phyloP scores from a whole-genome alignment of 192 early-diverging fungal species.

The Rhizophagus prolifer region DNA sequence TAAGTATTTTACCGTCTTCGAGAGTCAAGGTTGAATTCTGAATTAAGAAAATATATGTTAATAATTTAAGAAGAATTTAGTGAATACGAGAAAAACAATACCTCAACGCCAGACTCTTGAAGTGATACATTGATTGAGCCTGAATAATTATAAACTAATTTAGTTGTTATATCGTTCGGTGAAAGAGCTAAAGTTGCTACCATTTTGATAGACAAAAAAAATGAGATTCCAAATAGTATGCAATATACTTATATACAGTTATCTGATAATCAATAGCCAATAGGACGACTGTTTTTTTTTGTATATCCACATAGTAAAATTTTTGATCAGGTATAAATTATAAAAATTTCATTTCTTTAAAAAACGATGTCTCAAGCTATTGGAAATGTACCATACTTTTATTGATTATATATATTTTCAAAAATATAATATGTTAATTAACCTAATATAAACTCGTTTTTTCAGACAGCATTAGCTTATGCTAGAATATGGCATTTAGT shows the following conservation, averaged over 20 bases:
- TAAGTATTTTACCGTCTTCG: background rate
- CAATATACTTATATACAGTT: no score
- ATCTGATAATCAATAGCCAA: no score
- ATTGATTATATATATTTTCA: background rate
- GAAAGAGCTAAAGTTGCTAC: background rate
- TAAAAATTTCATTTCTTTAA: no score
- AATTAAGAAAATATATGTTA: no score
- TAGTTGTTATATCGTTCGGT: background rate
- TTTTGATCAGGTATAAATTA: no score
- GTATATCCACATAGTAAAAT: no score
- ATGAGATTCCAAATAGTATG: background rate
- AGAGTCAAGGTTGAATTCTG: background rate
- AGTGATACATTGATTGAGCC: background rate
- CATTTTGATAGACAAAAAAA: background rate
- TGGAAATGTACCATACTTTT: conserved; percentile 47
- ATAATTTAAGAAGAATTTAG: no score
- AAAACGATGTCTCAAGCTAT: conserved; percentile 54
- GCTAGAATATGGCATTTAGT: conserved; percentile 92
- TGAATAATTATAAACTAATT: background rate
- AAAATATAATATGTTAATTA: background rate
- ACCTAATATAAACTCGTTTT: background rate
- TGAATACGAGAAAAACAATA: background rate
- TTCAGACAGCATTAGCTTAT: conserved; percentile 77
- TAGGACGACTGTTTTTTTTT: no score
- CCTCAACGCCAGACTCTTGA: background rate